Base-by-base conservation (phyloP, 495 filamentous ascomycete genomes). In the Chaetomidium leptoderma region DNA sequence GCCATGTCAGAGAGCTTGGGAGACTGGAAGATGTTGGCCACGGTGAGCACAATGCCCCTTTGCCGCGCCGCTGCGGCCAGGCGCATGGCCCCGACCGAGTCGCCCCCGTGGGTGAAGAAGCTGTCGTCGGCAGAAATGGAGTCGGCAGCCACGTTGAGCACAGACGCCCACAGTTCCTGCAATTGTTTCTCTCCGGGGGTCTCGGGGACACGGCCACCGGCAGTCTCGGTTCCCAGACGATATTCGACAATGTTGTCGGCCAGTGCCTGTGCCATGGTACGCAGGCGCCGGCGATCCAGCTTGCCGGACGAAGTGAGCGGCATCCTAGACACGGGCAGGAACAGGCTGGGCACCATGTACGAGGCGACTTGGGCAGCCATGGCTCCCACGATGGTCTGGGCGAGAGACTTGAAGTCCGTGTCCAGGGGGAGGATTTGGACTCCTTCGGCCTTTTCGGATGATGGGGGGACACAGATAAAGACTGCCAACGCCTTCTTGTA, bases 341-440 rank as follows among this genome's bases (percentile, higher is more conserved):
- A 86, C 0, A 82, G 75, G 2, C 79, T 73, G 6, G 85, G 85
- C 17, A 87, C 74, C 84, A 87, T 86, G 63, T 82, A 81, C 11
- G 66, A 62, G 0, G 77, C 76, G 0, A 80, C 56, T 33, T 70
- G 45, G 19, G 45, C 4, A 9, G 40, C 39, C 40, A 55, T 7
- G 19, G 45, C 4, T 7, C 27, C 39, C 40, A 55, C 2, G 40
- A 46, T 55, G 23, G 40, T 27, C 27, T 55, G 27, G 6, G 21
- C 36, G 1, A 0, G 29, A 26, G 40, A 33, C 2, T 23, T 29
- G n/a, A 33, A 40, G 29, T 24, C 33, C 7, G 19, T 13, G 40
- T 33, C 36, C n/a, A 30, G 26, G 17, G 36, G 33, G n/a, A n/a
- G n/a, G n/a, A n/a, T n/a, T n/a, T n/a, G n/a, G n/a, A n/a, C n/a